Evolutionary conservation across 2,329 filamentous ascomycete species (phyloP), one percentile per base, ranked within the genome.

Genomic region (Diaporthe sp.): DNA sequence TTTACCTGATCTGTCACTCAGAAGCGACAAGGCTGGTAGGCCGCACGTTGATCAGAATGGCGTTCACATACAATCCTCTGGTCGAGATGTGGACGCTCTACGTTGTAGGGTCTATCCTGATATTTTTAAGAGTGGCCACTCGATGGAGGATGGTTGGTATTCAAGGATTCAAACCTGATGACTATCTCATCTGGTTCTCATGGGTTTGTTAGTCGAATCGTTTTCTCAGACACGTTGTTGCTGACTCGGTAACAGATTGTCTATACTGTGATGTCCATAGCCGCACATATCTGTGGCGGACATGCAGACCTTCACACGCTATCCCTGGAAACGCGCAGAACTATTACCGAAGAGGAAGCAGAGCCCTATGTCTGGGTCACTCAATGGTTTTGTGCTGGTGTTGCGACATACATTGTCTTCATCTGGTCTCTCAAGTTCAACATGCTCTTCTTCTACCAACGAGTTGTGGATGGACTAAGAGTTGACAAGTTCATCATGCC

Each of bases 351-450:
- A 4, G 78, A 78, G 4, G 79, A 83, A 22, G 78, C 79, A 2
- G 71, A 71, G 12, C 73, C 77, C 8, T 82, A 82, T 77, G 75
- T 77, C 0, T 83, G 75, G 72, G 83, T 82, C 0, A 82, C 84
- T 0, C 79, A 85, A 64, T 80, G 81, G 60, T 85, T 85, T 69
- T 77, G 83, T 28, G 77, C 82, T 1, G 84, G 83, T 1, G 78
- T 83, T 47, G 77, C 77, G 15, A 79, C 79, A 2, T 85, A 86
- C 15, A 78, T 81, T 15, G 75, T 81, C 17, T 80, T 85, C 38
- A 77, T 86, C 5, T 86, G 84, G 84, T 81, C 78, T 0, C 77
- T 86, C 70, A 86, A 85, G 73, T 78, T 86, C 42, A 84, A 84
- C 77, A 85, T 85, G 83, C 70, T 85, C 25, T 85, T 82, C 74